Percentiles rank a stretch among this genome's conserved stretches.
phyloP scores from a whole-genome alignment of 2,329 filamentous ascomycete species.

The Alternaria alternata region DNA sequence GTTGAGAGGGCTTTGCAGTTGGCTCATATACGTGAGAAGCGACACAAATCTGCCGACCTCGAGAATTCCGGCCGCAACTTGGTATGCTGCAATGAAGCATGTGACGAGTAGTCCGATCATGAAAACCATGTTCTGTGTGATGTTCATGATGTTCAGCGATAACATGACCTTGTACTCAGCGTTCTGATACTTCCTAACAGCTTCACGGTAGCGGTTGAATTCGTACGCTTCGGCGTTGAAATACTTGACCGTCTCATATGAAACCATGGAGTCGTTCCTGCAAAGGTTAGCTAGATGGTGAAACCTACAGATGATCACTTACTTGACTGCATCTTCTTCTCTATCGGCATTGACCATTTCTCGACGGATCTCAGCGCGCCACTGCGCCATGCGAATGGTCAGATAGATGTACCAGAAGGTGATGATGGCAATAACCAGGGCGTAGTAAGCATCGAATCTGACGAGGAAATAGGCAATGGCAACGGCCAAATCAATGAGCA shows the following conservation, averaged over 20 bases:
- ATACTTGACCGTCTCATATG: slow-evolving; percentile 84
- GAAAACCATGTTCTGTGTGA: slow-evolving; percentile 70
- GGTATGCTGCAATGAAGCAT: slow-evolving; percentile 73
- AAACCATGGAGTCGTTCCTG: slow-evolving; percentile 94
- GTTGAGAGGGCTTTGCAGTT: slow-evolving; percentile 73
- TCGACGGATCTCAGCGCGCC: slow-evolving; percentile 86
- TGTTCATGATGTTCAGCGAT: slow-evolving; percentile 67
- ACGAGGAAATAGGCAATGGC: slow-evolving; percentile 83
- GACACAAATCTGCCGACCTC: slow-evolving; percentile 74
- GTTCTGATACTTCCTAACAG: slow-evolving; percentile 65
- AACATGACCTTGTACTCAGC: slow-evolving; percentile 66
- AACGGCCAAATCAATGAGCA: slow-evolving; percentile 88
- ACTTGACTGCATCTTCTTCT: slow-evolving; percentile 95
- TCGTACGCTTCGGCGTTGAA: slow-evolving; percentile 69
- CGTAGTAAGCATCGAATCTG: slow-evolving; percentile 86
- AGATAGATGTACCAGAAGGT: slow-evolving; percentile 97
- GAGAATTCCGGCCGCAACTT: slow-evolving; percentile 68
- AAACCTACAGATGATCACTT: slow-evolving; percentile 38
- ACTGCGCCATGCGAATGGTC: slow-evolving; percentile 94
- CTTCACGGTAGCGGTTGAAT: slow-evolving; percentile 64
- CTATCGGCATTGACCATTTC: slow-evolving; percentile 95
- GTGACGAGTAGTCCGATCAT: slow-evolving; percentile 71
- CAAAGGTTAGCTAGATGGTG: slow-evolving; percentile 29
- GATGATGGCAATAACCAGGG: slow-evolving; percentile 85
- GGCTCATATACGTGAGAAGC: slow-evolving; percentile 76